Evolutionary conservation across 1,284 basidiomycete species (phyloP).

Genomic region (Dichomitus squalens): DNA sequence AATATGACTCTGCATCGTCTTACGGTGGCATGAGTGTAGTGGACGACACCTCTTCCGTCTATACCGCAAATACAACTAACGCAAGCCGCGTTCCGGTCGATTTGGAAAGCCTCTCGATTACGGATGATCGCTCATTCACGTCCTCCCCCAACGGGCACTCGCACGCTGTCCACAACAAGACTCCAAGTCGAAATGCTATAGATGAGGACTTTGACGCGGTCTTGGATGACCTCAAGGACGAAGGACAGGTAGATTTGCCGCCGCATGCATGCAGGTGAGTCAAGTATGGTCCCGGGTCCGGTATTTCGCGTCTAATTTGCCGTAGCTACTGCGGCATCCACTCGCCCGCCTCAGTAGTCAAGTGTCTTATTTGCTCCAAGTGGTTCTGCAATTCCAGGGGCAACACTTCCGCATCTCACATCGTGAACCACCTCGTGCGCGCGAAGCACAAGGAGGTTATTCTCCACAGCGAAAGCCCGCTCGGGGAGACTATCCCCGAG

Average conservation of each 20-base stretch:
- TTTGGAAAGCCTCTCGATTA: conserved; percentile 66
- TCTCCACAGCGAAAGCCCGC: conserved; percentile 90
- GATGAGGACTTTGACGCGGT: conserved; percentile 89
- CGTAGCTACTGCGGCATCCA: conserved; percentile 97
- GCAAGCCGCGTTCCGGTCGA: conserved; percentile 51
- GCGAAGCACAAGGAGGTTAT: conserved; percentile 99
- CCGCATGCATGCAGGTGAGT: conserved; percentile 93
- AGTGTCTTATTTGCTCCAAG: conserved; percentile 94
- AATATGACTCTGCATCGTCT: conserved; percentile 77
- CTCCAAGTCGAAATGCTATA: conserved; percentile 40
- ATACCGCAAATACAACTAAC: conserved; percentile 57
- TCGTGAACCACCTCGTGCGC: conserved; percentile 98
- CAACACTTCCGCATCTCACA: conserved; percentile 97
- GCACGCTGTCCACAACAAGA: conserved; percentile 37
- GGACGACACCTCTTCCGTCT: conserved; percentile 85
- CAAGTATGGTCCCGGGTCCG: conserved; percentile 9
- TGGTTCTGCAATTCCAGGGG: conserved; percentile 99
- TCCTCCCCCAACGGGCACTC: conserved; percentile 41
- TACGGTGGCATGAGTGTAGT: conserved; percentile 77
- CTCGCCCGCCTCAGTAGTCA: conserved; percentile 95
- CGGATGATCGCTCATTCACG: conserved; percentile 51
- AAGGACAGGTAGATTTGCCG: conserved; percentile 81
- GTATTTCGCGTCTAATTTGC: conserved; percentile 3
- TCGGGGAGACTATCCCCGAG: conserved; percentile 97
- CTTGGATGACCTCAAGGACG: conserved; percentile 86